These are phyloP conservation scores for Melampsora larici-populina DNA, from an alignment of 1,284 basidiomycete genomes.

Conservation along the genomic window DNA sequence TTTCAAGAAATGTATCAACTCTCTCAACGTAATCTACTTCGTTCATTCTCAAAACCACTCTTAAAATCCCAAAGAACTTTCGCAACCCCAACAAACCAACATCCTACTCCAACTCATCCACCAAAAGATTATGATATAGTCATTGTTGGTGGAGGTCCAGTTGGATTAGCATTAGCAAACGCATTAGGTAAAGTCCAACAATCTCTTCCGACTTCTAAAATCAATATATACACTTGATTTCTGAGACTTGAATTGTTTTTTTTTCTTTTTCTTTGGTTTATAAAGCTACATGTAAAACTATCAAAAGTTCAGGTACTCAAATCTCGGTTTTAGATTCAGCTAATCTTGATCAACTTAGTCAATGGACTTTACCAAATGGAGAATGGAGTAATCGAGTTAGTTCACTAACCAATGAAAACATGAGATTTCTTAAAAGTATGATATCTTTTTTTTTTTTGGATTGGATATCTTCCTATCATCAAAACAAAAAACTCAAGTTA, in stretches of 20 bases:
- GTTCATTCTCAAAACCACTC: too few species aligned
- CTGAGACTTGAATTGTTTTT: constrained; percentile 25
- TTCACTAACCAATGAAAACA: constrained; percentile 80
- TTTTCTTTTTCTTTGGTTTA: constrained; percentile 23
- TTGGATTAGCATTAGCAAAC: constrained; percentile 80
- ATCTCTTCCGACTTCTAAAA: neutral
- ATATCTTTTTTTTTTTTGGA: neutral
- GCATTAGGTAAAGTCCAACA: constrained; percentile 66
- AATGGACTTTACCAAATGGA: constrained; percentile 64
- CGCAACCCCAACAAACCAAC: neutral
- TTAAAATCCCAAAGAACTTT: neutral
- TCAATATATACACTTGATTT: constrained; percentile 15
- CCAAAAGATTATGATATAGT: constrained; percentile 64
- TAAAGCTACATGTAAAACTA: constrained; percentile 18
- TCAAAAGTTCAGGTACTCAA: constrained; percentile 28
- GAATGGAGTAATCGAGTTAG: constrained; percentile 82
- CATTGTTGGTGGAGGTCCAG: constrained; percentile 90
- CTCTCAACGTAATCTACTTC: too few species aligned
- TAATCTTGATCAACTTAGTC: constrained; percentile 65
- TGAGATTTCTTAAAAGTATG: constrained; percentile 70
- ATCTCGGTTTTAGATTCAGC: constrained; percentile 76
- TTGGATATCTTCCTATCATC: neutral
- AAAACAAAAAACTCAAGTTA: neutral
- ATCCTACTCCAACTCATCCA: neutral
- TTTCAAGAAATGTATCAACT: too few species aligned